Base-by-base conservation (phyloP, 1,139 yeast genomes). In the Lodderomyces theae region DNA sequence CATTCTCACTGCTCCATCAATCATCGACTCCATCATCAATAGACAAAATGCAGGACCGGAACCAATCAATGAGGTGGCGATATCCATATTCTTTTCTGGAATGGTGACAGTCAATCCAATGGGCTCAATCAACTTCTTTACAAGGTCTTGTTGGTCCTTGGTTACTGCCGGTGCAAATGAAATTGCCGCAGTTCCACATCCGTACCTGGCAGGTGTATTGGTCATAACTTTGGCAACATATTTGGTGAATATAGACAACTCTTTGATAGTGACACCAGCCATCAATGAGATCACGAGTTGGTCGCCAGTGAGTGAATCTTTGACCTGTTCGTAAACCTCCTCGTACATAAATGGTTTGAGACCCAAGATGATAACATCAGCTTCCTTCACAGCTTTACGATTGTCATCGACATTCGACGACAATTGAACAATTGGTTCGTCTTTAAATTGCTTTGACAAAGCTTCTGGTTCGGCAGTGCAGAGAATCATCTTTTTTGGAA, bases 41-140 rank as follows among this genome's bases (percentile, higher is more conserved):
- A 90, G 74, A 45, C 88, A 86, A 61, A 92, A 94, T 0, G 98
- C 99, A 1, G 97, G 97, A 1, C 97, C 97, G 2, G 96, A 87
- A 1, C 98, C 99, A 46, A 95, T 89, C 42, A 92, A 74, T 0
- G 97, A 86, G 10, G 97, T 92, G 39, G 96, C 95, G 6, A 94
- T 96, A 57, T 92, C 97, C 90, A 90, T 90, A 63, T 88, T 87
- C 60, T 86, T 85, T 63, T 92, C 90, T 44, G 95, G 84, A 52
- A 80, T 77, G 60, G 85, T 86, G 58, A 83, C 69, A 32, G 85
- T 83, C 56, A 75, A 68, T 32, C 95, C 89, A 45, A 86, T 79
- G 37, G 88, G 81, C 37, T 72, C 66, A 35, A 82, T 73, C 48
- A 83, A 66, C 48, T 77, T 72, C 69, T 76, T 64, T 24, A 82